These are phyloP conservation scores for Cucumis cinereus DNA, from an alignment of 306 rosid species.

Conservation along the genomic window DNA sequence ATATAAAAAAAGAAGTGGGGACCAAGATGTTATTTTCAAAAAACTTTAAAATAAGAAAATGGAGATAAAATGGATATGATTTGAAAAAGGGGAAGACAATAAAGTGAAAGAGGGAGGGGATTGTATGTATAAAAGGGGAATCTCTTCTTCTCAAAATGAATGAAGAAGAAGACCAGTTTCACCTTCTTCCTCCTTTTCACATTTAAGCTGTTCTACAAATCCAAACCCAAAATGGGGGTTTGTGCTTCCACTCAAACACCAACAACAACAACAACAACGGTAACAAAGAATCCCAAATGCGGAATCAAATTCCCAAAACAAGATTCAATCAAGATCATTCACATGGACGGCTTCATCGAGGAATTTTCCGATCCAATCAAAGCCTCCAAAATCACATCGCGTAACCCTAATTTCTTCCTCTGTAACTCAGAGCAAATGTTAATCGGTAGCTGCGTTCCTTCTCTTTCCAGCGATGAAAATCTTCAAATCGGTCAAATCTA, in stretches of 20 bases:
- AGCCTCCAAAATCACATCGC: slow-evolving; percentile 28
- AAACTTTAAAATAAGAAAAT: too few relatives aligned
- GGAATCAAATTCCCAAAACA: not conserved
- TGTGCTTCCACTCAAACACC: not conserved
- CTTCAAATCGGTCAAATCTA: slow-evolving; percentile 58
- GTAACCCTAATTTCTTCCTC: slow-evolving; percentile 30
- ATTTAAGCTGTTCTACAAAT: too few relatives aligned
- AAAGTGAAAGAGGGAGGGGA: too few relatives aligned
- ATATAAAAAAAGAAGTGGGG: too few relatives aligned
- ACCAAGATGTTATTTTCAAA: too few relatives aligned
- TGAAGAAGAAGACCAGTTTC: too few relatives aligned
- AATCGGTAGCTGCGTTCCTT: slow-evolving; percentile 42
- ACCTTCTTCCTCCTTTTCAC: too few relatives aligned
- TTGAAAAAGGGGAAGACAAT: too few relatives aligned
- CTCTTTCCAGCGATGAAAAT: slow-evolving; percentile 35
- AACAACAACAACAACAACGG: not conserved
- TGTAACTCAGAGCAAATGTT: slow-evolving; percentile 53
- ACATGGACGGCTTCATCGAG: slow-evolving; percentile 23
- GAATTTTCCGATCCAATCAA: slow-evolving; percentile 33
- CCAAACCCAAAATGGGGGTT: not conserved
- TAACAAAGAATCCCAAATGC: not conserved
- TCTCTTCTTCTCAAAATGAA: too few relatives aligned
- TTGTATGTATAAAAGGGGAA: too few relatives aligned
- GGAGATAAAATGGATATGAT: too few relatives aligned
- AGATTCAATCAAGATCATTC: slow-evolving; percentile 37